Percentiles rank a stretch among this genome's conserved stretches.
Conservation (phyloP, 2,329 filamentous ascomycete species). For the Pestalotiopsis sp. region DNA sequence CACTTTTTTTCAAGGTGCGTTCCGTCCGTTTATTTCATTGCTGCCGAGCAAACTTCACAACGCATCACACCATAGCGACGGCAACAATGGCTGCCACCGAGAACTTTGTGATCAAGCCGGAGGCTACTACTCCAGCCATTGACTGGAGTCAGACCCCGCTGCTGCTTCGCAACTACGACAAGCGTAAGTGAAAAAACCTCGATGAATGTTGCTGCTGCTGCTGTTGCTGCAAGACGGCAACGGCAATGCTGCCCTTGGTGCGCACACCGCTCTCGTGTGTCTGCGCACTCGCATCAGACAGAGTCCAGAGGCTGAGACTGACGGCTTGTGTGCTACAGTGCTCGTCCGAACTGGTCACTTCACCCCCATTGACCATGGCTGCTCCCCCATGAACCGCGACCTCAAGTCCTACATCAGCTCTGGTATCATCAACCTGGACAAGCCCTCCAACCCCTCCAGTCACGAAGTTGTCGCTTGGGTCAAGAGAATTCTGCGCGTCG, state of each 20-base stretch:
- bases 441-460: slow-evolving; percentile 94
- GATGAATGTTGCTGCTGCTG: background rate
- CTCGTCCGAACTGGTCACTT: slow-evolving; percentile 94
- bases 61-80: background rate
- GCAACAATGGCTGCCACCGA: slow-evolving; percentile 41
- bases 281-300: slow-evolving; percentile 1
- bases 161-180: slow-evolving; percentile 94
- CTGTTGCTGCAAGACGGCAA: background rate
- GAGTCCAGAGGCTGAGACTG: background rate
- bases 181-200: slow-evolving; percentile 61
- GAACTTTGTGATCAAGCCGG: slow-evolving; percentile 90
- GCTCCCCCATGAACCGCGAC: slow-evolving; percentile 88
- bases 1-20: slow-evolving; percentile 22
- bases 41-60: background rate
- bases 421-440: slow-evolving; percentile 97
- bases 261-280: background rate
- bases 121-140: slow-evolving; percentile 75
- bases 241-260: background rate
- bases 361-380: slow-evolving; percentile 93
- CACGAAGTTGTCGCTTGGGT: slow-evolving; percentile 99
- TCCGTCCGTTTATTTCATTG: slow-evolving; percentile 17
- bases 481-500: slow-evolving; percentile 91
- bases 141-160: slow-evolving; percentile 92
- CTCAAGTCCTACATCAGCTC: slow-evolving; percentile 96
- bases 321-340: slow-evolving; percentile 52